A percentile compares a stretch with the other conserved stretches of the same genome.
These are phyloP conservation scores for Sugiyamaella smithiae DNA, from an alignment of 805 yeast species.

Conservation along the genomic window DNA sequence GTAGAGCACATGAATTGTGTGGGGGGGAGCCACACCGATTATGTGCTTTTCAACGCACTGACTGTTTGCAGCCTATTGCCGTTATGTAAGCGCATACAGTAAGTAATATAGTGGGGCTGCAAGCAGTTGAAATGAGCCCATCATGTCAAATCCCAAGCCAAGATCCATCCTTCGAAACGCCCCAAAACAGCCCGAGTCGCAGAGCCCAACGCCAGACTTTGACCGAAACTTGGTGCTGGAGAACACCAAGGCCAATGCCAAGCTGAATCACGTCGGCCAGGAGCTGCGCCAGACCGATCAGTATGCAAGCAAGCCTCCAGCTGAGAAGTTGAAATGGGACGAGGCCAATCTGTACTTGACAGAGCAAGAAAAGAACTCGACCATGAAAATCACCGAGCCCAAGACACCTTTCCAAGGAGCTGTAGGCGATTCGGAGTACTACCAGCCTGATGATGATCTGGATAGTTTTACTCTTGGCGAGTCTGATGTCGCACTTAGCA, in stretches of 20 bases:
- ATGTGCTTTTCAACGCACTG: too few species aligned
- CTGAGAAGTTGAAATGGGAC: conserved; percentile 71
- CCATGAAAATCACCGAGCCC: conserved; percentile 89
- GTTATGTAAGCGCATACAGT: too few species aligned
- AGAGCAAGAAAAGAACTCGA: conserved; percentile 69
- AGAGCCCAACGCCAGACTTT: conserved; percentile 13
- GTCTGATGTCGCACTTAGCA: conserved; percentile 27
- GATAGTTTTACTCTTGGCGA: conserved; percentile 33
- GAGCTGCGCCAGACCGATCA: conserved; percentile 28
- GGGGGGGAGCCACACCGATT: too few species aligned
- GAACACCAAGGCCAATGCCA: conserved; percentile 74
- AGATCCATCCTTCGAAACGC: conserved; percentile 26
- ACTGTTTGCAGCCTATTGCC: too few species aligned
- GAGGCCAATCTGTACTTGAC: conserved; percentile 69
- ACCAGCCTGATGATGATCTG: conserved; percentile 66
- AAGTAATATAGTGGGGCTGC: too few species aligned
- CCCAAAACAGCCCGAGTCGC: conserved; percentile 17
- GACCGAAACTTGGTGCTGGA: conserved; percentile 68
- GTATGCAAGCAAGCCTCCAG: not conserved
- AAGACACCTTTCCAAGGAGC: conserved; percentile 95
- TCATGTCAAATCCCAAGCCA: too few species aligned
- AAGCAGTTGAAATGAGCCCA: too few species aligned
- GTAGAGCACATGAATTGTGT: too few species aligned
- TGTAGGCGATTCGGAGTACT: conserved; percentile 65
- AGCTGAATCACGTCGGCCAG: conserved; percentile 29